Evolutionary conservation across 148 eudicot genomes (phyloP).

Genomic region (Vaccinium corymbosum): DNA sequence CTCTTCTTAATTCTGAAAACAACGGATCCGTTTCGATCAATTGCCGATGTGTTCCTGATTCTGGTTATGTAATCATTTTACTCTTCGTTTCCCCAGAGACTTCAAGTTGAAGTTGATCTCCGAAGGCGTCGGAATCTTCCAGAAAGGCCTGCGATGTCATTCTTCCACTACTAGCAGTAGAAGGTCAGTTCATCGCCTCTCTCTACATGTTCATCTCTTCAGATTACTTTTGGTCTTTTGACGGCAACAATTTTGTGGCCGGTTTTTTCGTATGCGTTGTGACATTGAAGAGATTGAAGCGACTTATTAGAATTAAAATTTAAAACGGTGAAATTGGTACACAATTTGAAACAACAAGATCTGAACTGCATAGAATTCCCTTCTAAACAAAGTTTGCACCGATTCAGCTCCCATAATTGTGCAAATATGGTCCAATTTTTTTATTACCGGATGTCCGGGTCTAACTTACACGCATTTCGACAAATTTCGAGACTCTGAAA

Average conservation of each 20-base stretch:
- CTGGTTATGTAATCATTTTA: background rate
- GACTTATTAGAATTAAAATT: background rate
- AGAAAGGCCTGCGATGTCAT: background rate
- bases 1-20: background rate
- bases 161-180: background rate
- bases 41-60: background rate
- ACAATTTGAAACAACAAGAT: background rate
- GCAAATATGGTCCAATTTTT: background rate
- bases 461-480: no score
- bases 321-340: no score
- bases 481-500: no score
- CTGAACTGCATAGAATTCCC: background rate
- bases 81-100: constrained; percentile 2
- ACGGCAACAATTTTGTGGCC: background rate
- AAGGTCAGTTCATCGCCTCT: constrained; percentile 9
- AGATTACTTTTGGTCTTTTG: no score
- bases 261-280: background rate
- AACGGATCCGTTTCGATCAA: no score
- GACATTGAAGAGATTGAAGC: background rate
- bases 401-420: background rate
- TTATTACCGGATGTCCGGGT: no score
- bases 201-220: background rate
- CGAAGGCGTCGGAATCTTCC: background rate
- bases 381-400: background rate
- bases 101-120: constrained; percentile 14